A percentile compares a stretch with the other conserved stretches of the same genome.
Evolutionary conservation across 108 stramenopile genomes (phyloP).

Genomic region (Nitzschia palea): DNA sequence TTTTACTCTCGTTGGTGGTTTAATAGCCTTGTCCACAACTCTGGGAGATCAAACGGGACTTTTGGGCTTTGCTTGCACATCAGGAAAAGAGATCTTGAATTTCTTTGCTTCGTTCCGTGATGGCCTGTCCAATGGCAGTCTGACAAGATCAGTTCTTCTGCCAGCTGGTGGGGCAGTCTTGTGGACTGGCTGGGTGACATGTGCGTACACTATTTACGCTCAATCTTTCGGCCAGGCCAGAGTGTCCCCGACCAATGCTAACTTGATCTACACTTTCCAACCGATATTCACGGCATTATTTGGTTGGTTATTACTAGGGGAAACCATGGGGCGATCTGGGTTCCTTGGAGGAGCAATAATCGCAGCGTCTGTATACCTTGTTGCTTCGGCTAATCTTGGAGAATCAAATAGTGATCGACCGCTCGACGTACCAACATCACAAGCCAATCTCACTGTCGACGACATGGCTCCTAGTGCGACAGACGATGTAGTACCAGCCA

Average conservation of each 20-base stretch:
- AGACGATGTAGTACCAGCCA: too few relatives aligned
- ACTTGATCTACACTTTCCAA: constrained; percentile 87
- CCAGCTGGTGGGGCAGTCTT: constrained; percentile 59
- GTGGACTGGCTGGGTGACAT: constrained; percentile 85
- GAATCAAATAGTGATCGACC: neutral
- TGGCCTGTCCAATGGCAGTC: constrained; percentile 32
- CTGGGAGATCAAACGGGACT: constrained; percentile 9
- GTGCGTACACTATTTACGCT: constrained; percentile 82
- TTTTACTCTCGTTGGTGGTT: constrained; percentile 31
- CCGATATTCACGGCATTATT: constrained; percentile 85
- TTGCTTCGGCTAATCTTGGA: constrained; percentile 29
- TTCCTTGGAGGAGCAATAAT: constrained; percentile 73
- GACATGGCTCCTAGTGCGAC: too few relatives aligned
- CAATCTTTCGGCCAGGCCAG: constrained; percentile 82
- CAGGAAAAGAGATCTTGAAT: constrained; percentile 47
- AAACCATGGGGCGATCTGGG: constrained; percentile 61
- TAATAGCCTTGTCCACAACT: constrained; percentile 14
- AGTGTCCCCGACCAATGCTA: constrained; percentile 76
- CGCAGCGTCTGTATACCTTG: constrained; percentile 59
- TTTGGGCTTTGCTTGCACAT: constrained; percentile 24
- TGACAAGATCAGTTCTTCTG: constrained; percentile 26
- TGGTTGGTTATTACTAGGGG: constrained; percentile 75
- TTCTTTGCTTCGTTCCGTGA: constrained; percentile 42
- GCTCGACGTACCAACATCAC: neutral
- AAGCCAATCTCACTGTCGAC: too few relatives aligned